phyloP scores from a whole-genome alignment of 129 eudicot species.

The Arctium minus region DNA sequence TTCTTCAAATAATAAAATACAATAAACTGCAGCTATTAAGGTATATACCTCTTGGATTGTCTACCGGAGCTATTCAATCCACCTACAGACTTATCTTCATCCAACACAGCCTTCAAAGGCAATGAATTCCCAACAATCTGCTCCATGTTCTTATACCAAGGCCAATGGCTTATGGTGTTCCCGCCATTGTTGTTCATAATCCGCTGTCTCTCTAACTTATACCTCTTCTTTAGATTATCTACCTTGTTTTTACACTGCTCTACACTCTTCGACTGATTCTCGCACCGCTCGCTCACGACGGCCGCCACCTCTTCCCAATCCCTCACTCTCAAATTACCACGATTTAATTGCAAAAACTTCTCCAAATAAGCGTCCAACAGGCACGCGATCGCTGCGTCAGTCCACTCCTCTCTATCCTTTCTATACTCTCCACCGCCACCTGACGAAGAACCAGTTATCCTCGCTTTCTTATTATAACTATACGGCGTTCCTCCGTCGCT shows the following conservation, averaged over 20 bases:
- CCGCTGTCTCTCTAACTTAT: constrained; percentile 84
- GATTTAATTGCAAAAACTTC: constrained; percentile 65
- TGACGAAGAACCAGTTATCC: constrained; percentile 24
- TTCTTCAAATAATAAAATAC: neutral
- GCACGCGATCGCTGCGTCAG: constrained; percentile 77
- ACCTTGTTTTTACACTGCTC: constrained; percentile 99
- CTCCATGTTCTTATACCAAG: constrained; percentile 80
- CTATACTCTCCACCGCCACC: constrained; percentile 56
- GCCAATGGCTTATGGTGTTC: constrained; percentile 53
- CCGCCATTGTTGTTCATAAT: constrained; percentile 52
- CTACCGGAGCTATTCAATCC: constrained; percentile 26
- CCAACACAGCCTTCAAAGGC: constrained; percentile 38
- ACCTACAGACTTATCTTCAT: constrained; percentile 47
- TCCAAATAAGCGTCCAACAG: constrained; percentile 80
- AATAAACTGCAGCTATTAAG: neutral
- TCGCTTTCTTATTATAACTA: constrained; percentile 39
- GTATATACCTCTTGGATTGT: constrained; percentile 54
- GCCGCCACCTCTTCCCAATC: constrained; percentile 98
- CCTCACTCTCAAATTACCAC: constrained; percentile 92
- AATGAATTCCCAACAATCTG: constrained; percentile 57
- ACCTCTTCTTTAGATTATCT: constrained; percentile 96
- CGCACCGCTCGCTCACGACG: constrained; percentile 76
- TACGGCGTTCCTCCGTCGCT: constrained; percentile 40
- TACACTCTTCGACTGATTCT: constrained; percentile 71
- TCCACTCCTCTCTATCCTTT: constrained; percentile 98